Evolutionary conservation across 78 protist species (phyloP).

Genomic region (Emiliania huxleyi): DNA sequence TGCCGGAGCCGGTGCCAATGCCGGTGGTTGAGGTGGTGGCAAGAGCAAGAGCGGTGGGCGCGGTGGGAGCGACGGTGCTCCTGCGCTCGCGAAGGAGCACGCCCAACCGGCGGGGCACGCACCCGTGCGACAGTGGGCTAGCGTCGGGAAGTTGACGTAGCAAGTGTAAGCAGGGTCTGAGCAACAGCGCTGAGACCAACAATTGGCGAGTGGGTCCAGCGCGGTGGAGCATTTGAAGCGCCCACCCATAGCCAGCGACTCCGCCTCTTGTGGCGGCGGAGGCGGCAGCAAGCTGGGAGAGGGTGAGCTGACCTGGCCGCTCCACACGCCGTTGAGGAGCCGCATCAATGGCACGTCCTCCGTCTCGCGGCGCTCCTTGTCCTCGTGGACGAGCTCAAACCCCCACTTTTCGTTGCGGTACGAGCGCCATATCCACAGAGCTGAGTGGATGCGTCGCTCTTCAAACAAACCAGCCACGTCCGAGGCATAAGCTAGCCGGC

Average conservation of each 20-base stretch:
- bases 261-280: neutral
- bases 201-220: neutral
- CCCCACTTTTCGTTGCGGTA: neutral
- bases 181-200: neutral
- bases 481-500: neutral
- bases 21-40: no score
- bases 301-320: neutral
- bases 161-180: neutral
- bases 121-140: neutral
- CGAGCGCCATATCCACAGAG: neutral
- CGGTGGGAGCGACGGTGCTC: neutral
- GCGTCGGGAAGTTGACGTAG: neutral
- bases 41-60: no score
- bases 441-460: neutral
- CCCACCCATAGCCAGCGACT: neutral
- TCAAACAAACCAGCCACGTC: neutral
- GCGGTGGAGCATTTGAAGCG: neutral
- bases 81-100: neutral
- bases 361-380: neutral
- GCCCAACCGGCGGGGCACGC: neutral
- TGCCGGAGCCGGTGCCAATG: no score
- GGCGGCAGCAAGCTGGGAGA: neutral
- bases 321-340: neutral
- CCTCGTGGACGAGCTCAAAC: constrained; percentile 1
- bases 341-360: neutral